These are phyloP conservation scores for Xylariaceae sp. DNA, from an alignment of 2,329 filamentous ascomycete species.

Conservation along the genomic window DNA sequence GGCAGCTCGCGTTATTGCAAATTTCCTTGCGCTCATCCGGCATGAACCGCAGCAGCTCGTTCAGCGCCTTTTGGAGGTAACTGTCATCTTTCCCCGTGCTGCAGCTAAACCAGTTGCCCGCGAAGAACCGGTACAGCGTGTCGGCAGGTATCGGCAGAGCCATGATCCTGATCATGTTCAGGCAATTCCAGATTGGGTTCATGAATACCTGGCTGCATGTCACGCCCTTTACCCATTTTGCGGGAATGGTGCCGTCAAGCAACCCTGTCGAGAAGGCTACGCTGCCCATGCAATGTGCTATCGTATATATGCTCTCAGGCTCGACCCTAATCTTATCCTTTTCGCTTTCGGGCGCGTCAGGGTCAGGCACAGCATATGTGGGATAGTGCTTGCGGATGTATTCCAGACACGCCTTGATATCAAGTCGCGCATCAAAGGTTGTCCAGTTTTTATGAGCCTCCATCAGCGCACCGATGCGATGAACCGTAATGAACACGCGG, in stretches of 20 bases:
- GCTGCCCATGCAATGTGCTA: slow-evolving; percentile 69
- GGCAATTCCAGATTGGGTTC: slow-evolving; percentile 62
- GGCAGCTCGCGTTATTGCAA: slow-evolving; percentile 67
- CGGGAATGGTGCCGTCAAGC: slow-evolving; percentile 64
- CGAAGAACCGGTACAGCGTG: slow-evolving; percentile 52
- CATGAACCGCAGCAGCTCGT: slow-evolving; percentile 64
- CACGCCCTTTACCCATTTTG: slow-evolving; percentile 62
- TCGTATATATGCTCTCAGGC: slow-evolving; percentile 54
- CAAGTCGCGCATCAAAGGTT: slow-evolving; percentile 64
- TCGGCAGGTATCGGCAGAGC: slow-evolving; percentile 56
- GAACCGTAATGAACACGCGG: slow-evolving; percentile 62
- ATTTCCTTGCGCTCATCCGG: slow-evolving; percentile 61
- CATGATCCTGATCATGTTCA: slow-evolving; percentile 63
- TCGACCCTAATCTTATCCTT: slow-evolving; percentile 5
- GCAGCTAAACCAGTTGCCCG: slow-evolving; percentile 63
- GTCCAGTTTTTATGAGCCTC: slow-evolving; percentile 60
- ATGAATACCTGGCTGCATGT: slow-evolving; percentile 68
- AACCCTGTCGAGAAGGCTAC: slow-evolving; percentile 64
- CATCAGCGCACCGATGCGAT: slow-evolving; percentile 62
- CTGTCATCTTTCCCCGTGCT: slow-evolving; percentile 53
- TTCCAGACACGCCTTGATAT: slow-evolving; percentile 62
- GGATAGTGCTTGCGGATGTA: slow-evolving; percentile 53
- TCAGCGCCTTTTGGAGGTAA: slow-evolving; percentile 56
- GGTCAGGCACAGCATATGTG: slow-evolving; percentile 6
- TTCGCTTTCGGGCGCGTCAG: not conserved